Evolutionary conservation across 345 rosid species (phyloP), one percentile per base, ranked within the genome.

Genomic region (Salix purpurea): DNA sequence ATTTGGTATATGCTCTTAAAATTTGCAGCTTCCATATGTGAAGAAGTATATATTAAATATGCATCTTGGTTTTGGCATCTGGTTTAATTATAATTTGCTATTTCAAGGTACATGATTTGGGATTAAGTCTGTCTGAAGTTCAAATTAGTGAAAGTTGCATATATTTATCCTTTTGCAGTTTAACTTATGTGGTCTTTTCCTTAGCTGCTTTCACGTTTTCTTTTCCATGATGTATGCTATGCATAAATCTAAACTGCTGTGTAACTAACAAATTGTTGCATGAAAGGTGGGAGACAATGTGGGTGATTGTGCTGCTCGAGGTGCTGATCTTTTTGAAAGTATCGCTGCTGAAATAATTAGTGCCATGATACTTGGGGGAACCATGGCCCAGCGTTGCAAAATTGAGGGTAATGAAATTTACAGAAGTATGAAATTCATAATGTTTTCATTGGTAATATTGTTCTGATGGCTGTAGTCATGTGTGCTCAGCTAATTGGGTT

Each of bases 231-330:
- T 28, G 46, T 37, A 58, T 60, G 13, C 6, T 26, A 21, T 21
- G 18, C 19, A 32, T 69, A 28, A 69, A 19, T 15, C 60, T 54
- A 71, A n/a, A 4, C 64, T 72, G 50, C 2, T 37, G 2, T 13
- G 11, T 36, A 65, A 28, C 46, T 37, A 7, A 30, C 26, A 24
- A 48, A 67, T 66, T 79, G 73, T 23, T 77, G 44, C 23, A 5
- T 48, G 46, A 74, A 67, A 96, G 99, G 99, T 96, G 75, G 97
- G 98, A 83, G 99, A 94, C 83, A 96, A 96, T 87, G 99, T 96
- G 71, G 99, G 99, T 72, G 99, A 96, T 84, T 96, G 98, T 89
- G 99, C 99, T 83, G 98, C 98, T 69, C 90, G 98, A 76, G 99
- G 99, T 80, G 99, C 99, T 81, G 97, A 96, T 86, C 97, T 96